Conservation (phyloP, 257 asterid species). For the Solanum etuberosum region DNA sequence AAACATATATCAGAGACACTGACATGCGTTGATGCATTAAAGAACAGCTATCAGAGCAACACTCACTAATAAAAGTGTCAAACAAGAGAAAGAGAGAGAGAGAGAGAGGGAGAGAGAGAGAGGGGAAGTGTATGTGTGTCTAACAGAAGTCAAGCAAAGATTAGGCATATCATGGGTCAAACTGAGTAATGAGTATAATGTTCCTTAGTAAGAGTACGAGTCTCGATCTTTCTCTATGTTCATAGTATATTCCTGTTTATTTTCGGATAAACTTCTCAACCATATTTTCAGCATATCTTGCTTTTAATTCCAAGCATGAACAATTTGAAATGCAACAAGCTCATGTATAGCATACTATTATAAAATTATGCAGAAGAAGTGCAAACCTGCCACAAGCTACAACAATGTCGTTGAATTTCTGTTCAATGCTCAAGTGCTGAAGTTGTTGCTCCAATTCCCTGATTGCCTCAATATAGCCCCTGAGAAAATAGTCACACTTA, state of each 20-base stretch:
- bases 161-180: background rate
- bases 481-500: conserved; percentile 14
- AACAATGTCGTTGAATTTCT: conserved; percentile 58
- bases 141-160: background rate
- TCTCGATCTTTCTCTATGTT: background rate
- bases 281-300: background rate
- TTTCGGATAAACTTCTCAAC: background rate
- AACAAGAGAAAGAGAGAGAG: background rate
- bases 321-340: background rate
- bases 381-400: conserved; percentile 91
- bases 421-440: conserved; percentile 14
- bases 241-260: background rate
- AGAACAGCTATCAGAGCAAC: background rate
- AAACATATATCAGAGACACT: background rate
- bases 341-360: background rate
- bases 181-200: background rate
- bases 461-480: conserved; percentile 94
- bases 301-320: background rate
- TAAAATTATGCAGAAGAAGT: background rate
- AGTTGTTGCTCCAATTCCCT: conserved; percentile 77
- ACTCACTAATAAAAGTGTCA: background rate
- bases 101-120: too few species aligned
- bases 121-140: background rate
- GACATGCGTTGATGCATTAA: background rate
- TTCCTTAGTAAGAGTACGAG: background rate